Base-by-base conservation (phyloP, 306 rosid genomes). In the Acacia confusa region DNA sequence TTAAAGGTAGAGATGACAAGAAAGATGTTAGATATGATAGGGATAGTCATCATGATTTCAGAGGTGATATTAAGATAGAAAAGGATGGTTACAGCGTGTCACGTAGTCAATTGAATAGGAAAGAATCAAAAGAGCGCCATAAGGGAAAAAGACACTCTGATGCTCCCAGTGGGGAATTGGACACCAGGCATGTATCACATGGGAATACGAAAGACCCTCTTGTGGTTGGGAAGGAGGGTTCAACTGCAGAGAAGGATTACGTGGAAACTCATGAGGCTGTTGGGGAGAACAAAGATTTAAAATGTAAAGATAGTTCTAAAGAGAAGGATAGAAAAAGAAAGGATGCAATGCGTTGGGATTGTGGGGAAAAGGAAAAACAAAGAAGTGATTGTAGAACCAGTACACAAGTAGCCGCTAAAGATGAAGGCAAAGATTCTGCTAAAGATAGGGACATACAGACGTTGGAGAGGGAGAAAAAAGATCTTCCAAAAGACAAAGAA, bases 271-370 rank as follows among this genome's bases (percentile, higher is more conserved):
- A 83, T 58, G 99, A 90, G 84, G 90, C 95, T 85, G 89, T 91
- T 82, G 94, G 95, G 52, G 97, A 93, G 84, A 91, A 89, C 91
- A 95, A 87, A 87, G 82, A 90, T 85, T 82, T 91, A 67, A 94
- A 91, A 89, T 89, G 89, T 40, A 97, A 94, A 9, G 99, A 95
- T 77, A 90, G 90, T 76, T 89, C 88, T 43, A 92, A 88, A 85
- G 97, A 91, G 70, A 95, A 90, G 88, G 99, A 92, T 77, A 95
- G 89, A 72, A 95, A 93, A 86, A 88, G 92, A 85, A 95, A 95
- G 89, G 97, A 93, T 16, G 73, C 74, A 70, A 91, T 87, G 83
- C 94, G 91, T 80, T 89, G 95, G 78, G 97, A 95, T 15, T 92
- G 97, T 97, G 94, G 86, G 40, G 98, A 95, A 68, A 92, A 85